A percentile compares a stretch with the other conserved stretches of the same genome.
These are phyloP conservation scores for Babesia ovis DNA, from an alignment of 169 alveolate genomes.

Conservation along the genomic window DNA sequence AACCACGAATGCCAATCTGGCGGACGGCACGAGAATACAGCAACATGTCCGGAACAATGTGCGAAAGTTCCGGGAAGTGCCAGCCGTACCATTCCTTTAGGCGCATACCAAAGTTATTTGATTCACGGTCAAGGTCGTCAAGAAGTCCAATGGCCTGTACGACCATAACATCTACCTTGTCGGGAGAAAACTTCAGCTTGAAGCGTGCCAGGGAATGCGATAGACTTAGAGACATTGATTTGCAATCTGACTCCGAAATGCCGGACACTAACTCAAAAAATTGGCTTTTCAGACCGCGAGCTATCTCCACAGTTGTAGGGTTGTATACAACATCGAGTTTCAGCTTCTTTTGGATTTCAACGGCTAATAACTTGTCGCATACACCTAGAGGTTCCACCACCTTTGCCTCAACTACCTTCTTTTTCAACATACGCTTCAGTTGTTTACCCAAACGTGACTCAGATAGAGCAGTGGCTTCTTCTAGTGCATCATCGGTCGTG, in stretches of 20 bases:
- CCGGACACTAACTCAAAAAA: slow-evolving; percentile 83
- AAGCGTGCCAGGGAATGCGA: slow-evolving; percentile 92
- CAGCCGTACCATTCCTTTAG: slow-evolving; percentile 98
- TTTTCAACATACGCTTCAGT: slow-evolving; percentile 91
- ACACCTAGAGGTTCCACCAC: slow-evolving; percentile 87
- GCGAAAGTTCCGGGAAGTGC: slow-evolving; percentile 99
- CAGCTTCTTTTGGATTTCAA: slow-evolving; percentile 84
- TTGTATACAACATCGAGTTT: slow-evolving; percentile 80
- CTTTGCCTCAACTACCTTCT: slow-evolving; percentile 87
- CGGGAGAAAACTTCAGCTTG: slow-evolving; percentile 97
- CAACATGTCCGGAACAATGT: slow-evolving; percentile 91
- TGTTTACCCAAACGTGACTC: slow-evolving; percentile 91
- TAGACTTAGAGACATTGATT: slow-evolving; percentile 87
- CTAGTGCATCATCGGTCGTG: slow-evolving; percentile 88
- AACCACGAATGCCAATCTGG: slow-evolving; percentile 87
- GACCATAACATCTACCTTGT: slow-evolving; percentile 98
- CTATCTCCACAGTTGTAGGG: slow-evolving; percentile 83
- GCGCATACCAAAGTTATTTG: slow-evolving; percentile 99
- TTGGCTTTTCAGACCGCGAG: slow-evolving; percentile 86
- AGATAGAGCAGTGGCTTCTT: slow-evolving; percentile 83
- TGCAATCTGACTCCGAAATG: slow-evolving; percentile 81
- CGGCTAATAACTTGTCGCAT: slow-evolving; percentile 87
- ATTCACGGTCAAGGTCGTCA: slow-evolving; percentile 96
- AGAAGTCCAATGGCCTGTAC: slow-evolving; percentile 97
- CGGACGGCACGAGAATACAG: slow-evolving; percentile 90